Percentiles rank a stretch among this genome's conserved stretches.
Evolutionary conservation across 1,139 yeast genomes (phyloP).

Genomic region (Lodderomyces orthopsilosis): DNA sequence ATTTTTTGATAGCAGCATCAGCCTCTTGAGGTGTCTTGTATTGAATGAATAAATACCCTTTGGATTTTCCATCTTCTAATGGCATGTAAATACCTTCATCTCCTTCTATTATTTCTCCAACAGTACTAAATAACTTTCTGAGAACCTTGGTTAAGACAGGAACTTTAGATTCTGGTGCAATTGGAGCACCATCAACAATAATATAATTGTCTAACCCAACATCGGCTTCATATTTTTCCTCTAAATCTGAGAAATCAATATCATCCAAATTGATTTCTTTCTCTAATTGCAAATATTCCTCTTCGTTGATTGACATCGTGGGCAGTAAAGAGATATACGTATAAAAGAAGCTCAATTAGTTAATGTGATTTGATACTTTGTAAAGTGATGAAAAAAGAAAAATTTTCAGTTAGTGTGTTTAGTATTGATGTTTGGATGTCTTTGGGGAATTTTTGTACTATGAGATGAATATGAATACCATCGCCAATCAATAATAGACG

Average conservation of each 20-base stretch:
- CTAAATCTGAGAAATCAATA: conserved; percentile 86
- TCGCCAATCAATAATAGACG: too few relatives aligned
- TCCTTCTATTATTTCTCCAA: conserved; percentile 67
- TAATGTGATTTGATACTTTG: too few relatives aligned
- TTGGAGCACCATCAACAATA: conserved; percentile 93
- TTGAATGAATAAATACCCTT: conserved; percentile 87
- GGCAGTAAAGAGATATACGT: background rate
- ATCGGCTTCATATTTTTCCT: conserved; percentile 67
- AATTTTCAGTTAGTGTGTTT: background rate
- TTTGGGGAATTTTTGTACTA: too few relatives aligned
- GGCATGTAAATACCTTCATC: conserved; percentile 80
- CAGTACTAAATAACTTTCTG: conserved; percentile 68
- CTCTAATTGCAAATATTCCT: conserved; percentile 40
- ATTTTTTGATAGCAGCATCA: conserved; percentile 71
- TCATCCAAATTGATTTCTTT: conserved; percentile 49
- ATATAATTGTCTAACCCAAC: conserved; percentile 74
- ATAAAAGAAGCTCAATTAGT: too few relatives aligned
- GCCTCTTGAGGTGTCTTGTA: conserved; percentile 69
- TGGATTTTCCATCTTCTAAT: conserved; percentile 71
- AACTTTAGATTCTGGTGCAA: conserved; percentile 87
- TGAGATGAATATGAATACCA: too few relatives aligned
- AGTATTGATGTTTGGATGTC: conserved; percentile 4
- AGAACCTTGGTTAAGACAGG: conserved; percentile 83
- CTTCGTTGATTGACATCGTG: conserved; percentile 15
- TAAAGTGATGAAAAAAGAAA: background rate